phyloP scores from a whole-genome alignment of 176 grass and related monocot species.

The Ensete glaucum region DNA sequence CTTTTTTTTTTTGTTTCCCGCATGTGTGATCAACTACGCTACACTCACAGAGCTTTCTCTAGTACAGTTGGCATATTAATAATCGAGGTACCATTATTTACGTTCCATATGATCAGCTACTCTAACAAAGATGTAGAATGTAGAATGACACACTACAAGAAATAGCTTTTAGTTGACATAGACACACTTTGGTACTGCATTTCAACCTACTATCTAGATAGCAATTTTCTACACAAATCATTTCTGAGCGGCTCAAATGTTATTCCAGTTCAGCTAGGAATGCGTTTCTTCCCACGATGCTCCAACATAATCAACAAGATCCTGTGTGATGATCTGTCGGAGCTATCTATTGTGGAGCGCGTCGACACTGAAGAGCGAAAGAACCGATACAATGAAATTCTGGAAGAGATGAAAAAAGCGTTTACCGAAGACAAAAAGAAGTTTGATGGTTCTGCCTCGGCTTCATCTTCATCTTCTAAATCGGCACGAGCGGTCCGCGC shows the following conservation, averaged over 20 bases:
- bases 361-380: background rate
- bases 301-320: background rate
- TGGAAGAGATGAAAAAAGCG: background rate
- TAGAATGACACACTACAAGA: too few species aligned
- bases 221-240: too few species aligned
- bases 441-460: background rate
- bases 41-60: too few species aligned
- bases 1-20: too few species aligned
- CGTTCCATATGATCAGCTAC: too few species aligned
- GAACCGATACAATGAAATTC: conserved; percentile 11
- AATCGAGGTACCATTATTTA: too few species aligned
- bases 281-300: conserved; percentile 2
- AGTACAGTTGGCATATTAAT: too few species aligned
- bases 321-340: background rate
- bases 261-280: background rate
- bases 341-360: background rate
- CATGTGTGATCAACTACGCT: too few species aligned
- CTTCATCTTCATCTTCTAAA: background rate
- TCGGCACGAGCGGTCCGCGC: background rate
- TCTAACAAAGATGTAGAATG: too few species aligned
- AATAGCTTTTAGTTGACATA: too few species aligned
- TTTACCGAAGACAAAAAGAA: conserved; percentile 8
- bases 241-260: background rate
- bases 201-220: too few species aligned
- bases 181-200: too few species aligned